These are phyloP conservation scores for Silene coronaria DNA, from an alignment of 179 eudicot genomes.

Conservation along the genomic window DNA sequence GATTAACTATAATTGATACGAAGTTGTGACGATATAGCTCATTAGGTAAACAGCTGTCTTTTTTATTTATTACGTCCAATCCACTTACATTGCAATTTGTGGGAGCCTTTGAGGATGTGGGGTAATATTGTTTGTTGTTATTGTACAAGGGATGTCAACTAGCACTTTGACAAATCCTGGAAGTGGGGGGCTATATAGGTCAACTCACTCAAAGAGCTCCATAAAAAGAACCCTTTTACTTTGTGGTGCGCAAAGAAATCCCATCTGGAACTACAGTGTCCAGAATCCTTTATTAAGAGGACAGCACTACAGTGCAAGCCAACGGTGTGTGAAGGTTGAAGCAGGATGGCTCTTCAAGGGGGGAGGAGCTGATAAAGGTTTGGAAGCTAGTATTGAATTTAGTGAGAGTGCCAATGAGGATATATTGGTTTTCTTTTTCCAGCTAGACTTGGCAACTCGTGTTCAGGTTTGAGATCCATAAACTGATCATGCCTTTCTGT, in stretches of 20 bases:
- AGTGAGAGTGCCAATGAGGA: conserved; percentile 90
- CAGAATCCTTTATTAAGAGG: conserved; percentile 29
- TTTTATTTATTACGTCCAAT: neutral
- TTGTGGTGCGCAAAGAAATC: conserved; percentile 32
- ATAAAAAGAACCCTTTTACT: conserved; percentile 28
- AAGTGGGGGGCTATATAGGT: conserved; percentile 44
- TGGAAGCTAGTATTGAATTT: conserved; percentile 64
- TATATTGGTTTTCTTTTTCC: conserved; percentile 83
- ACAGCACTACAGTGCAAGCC: conserved; percentile 26
- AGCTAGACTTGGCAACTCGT: conserved; percentile 81
- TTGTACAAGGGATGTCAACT: conserved; percentile 41
- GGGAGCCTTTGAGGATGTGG: neutral
- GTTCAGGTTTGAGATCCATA: conserved; percentile 54
- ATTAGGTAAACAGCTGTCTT: conserved; percentile 2
- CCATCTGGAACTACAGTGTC: conserved; percentile 31
- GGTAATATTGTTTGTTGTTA: conserved; percentile 11
- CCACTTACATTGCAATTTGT: neutral
- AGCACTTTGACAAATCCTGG: conserved; percentile 50
- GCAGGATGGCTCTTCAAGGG: conserved; percentile 84
- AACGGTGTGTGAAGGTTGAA: conserved; percentile 38
- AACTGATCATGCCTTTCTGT: neutral
- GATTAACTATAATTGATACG: neutral
- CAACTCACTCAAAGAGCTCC: conserved; percentile 34
- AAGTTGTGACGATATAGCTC: conserved; percentile 3
- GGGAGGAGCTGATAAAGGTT: conserved; percentile 51